Conservation (phyloP, 1,139 yeast species). For the Yamadazyma mexicana region DNA sequence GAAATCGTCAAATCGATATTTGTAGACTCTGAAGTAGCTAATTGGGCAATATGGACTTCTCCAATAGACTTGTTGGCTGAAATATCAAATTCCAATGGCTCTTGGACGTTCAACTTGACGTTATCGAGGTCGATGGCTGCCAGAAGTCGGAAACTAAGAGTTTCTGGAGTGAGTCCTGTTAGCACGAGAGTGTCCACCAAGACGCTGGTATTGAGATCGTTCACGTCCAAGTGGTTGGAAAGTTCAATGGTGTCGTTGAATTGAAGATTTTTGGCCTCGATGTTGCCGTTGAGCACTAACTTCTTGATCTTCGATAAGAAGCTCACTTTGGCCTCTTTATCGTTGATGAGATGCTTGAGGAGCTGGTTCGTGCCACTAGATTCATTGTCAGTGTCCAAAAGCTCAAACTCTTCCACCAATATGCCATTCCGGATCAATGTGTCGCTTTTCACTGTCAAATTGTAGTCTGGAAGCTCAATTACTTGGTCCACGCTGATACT, state of each 20-base stretch:
- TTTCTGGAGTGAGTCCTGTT: not conserved
- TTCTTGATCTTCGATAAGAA: not conserved
- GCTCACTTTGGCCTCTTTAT: not conserved
- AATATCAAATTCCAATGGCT: not conserved
- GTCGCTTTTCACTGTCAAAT: constrained; percentile 1
- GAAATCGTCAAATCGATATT: not conserved
- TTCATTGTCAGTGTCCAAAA: not conserved
- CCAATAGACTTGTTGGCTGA: constrained; percentile 1
- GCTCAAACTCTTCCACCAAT: constrained; percentile 4
- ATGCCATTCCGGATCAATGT: constrained; percentile 1
- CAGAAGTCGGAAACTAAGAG: not conserved
- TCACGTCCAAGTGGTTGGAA: constrained; percentile 3
- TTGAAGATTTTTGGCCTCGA: constrained; percentile 1
- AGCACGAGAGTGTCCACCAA: not conserved
- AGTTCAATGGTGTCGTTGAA: not conserved
- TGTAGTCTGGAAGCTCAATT: not conserved
- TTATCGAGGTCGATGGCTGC: not conserved
- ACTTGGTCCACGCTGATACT: not conserved
- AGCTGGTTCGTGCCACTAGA: not conserved
- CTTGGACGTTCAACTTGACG: not conserved
- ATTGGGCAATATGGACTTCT: not conserved
- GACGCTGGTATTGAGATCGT: constrained; percentile 4
- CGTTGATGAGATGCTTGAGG: not conserved
- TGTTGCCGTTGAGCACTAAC: not conserved
- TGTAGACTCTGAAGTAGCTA: not conserved